These are phyloP conservation scores for Exserohilum turcica DNA, from an alignment of 2,329 filamentous ascomycete genomes.

Conservation along the genomic window DNA sequence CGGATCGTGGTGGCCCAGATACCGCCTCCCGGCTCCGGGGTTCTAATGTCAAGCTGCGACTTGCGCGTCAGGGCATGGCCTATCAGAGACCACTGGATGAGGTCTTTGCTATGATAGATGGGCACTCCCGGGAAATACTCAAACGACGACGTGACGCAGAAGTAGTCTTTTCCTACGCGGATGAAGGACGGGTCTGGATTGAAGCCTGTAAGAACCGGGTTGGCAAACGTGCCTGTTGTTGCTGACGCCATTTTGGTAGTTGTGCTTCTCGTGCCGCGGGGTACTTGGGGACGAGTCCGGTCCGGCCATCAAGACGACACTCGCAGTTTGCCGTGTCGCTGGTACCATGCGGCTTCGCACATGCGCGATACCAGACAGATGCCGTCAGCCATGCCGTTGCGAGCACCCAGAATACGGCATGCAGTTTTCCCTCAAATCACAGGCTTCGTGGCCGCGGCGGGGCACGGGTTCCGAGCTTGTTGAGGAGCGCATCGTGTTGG, in stretches of 20 bases:
- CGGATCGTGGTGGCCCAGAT: slow-evolving; percentile 32
- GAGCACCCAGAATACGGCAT: background rate
- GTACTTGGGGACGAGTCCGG: background rate
- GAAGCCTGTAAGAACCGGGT: slow-evolving; percentile 45
- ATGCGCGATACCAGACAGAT: background rate
- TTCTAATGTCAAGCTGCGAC: slow-evolving; percentile 43
- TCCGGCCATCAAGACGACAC: background rate
- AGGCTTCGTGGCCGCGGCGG: background rate
- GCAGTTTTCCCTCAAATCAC: slow-evolving; percentile 10
- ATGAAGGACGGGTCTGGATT: slow-evolving; percentile 58
- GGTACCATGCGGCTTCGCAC: background rate
- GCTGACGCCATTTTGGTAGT: background rate
- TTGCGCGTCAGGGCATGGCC: slow-evolving; percentile 44
- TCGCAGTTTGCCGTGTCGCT: background rate
- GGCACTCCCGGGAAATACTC: slow-evolving; percentile 60
- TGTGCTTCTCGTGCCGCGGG: background rate
- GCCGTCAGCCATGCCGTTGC: background rate
- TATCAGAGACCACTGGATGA: slow-evolving; percentile 57
- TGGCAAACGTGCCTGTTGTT: slow-evolving; percentile 5
- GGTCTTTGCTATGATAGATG: slow-evolving; percentile 59
- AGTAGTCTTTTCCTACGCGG: slow-evolving; percentile 51
- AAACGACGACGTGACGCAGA: slow-evolving; percentile 60
- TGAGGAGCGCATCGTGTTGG: background rate
- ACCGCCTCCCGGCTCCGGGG: slow-evolving; percentile 14
- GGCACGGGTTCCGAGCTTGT: background rate